A percentile compares a stretch with the other conserved stretches of the same genome.
Conservation (phyloP, 306 rosid genomes). For the Ormosia emarginata region DNA sequence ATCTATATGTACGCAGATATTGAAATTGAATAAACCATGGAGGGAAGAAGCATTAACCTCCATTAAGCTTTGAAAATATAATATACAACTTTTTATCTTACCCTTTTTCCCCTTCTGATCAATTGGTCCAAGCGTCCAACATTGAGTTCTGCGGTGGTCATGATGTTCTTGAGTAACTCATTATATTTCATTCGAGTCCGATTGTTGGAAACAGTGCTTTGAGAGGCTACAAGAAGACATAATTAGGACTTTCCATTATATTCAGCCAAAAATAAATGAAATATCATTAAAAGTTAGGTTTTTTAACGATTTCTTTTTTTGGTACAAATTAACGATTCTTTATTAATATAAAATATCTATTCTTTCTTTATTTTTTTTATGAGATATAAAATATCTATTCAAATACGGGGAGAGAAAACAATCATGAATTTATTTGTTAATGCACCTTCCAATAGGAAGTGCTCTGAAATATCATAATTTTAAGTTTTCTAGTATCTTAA, state of each 20-base stretch:
- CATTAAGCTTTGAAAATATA: constrained; percentile 9
- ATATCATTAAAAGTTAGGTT: not conserved
- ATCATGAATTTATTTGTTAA: not conserved
- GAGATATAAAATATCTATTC: not conserved
- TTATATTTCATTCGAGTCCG: not conserved
- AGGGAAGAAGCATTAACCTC: constrained; percentile 41
- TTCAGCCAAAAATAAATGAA: not conserved
- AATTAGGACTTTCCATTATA: not conserved
- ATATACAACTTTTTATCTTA: not conserved
- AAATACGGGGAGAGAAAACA: not conserved
- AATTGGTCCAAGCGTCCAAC: not conserved
- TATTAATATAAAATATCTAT: too few relatives aligned
- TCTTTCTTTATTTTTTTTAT: too few relatives aligned
- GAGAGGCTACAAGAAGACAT: not conserved
- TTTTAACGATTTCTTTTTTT: too few relatives aligned
- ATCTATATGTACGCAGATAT: constrained; percentile 9
- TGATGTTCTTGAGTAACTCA: not conserved
- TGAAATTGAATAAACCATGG: constrained; percentile 41
- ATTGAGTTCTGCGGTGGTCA: not conserved
- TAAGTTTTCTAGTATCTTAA: too few relatives aligned
- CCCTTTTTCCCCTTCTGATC: not conserved
- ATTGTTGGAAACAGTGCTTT: not conserved
- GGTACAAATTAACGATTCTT: too few relatives aligned
- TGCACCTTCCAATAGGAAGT: not conserved
- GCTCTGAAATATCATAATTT: not conserved